phyloP scores from a whole-genome alignment of 768 basidiomycete genomes.

The Suillus clintonianus region DNA sequence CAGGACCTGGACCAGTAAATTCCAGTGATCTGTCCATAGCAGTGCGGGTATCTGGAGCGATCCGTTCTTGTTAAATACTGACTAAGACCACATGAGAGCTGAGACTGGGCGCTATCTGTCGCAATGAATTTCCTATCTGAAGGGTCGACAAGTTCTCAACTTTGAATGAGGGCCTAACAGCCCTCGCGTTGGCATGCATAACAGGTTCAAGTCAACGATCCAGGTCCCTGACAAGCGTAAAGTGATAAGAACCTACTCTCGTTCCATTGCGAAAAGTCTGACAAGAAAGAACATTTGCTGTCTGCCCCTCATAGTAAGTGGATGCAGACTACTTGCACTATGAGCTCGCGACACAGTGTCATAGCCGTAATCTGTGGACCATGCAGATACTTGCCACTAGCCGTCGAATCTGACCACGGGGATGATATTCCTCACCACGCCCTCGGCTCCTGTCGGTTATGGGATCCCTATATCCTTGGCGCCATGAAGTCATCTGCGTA shows the following conservation, averaged over 20 bases:
- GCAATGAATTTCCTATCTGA: constrained; percentile 56
- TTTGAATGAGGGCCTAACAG: not conserved
- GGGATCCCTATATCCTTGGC: constrained; percentile 67
- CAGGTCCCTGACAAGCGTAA: constrained; percentile 66
- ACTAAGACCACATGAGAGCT: constrained; percentile 67
- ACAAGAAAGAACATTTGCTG: constrained; percentile 39
- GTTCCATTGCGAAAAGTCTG: constrained; percentile 54
- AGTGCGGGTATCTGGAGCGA: constrained; percentile 69
- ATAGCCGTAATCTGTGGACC: constrained; percentile 23
- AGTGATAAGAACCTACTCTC: constrained; percentile 53
- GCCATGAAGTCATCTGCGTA: constrained; percentile 15
- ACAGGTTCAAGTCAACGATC: constrained; percentile 44
- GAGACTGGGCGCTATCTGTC: constrained; percentile 40
- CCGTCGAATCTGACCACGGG: constrained; percentile 84
- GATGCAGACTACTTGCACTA: not conserved
- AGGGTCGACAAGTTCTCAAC: not conserved
- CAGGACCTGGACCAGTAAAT: constrained; percentile 41
- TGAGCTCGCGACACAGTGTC: constrained; percentile 28
- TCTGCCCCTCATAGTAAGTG: not conserved
- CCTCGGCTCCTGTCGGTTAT: constrained; percentile 95
- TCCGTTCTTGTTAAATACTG: constrained; percentile 74
- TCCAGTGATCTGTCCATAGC: constrained; percentile 65
- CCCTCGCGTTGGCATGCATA: not conserved
- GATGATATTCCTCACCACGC: constrained; percentile 92
- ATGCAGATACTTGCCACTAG: constrained; percentile 64